These are phyloP conservation scores for Eucalyptus sideroxylon DNA, from an alignment of 345 rosid genomes.

Conservation along the genomic window DNA sequence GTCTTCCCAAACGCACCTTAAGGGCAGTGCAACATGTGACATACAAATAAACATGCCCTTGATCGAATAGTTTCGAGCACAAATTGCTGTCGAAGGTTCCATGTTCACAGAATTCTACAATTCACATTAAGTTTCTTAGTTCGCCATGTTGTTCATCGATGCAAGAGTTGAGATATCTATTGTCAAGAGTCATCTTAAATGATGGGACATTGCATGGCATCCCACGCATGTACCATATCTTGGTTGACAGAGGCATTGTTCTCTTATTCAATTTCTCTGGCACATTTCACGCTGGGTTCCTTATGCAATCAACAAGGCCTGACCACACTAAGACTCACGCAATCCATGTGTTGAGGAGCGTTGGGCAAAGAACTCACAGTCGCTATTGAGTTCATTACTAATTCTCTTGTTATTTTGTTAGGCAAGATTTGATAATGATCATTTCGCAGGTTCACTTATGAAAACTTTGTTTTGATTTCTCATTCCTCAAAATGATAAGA, in stretches of 20 bases:
- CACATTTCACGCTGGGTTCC: not conserved
- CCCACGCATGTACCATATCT: not conserved
- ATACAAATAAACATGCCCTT: rapidly evolving
- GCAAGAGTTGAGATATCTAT: rapidly evolving
- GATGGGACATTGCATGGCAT: not conserved
- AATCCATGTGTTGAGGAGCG: not conserved
- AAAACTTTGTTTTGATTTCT: not conserved
- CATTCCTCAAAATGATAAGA: not conserved
- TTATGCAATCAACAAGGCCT: not conserved
- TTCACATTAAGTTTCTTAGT: not conserved
- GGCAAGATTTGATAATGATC: not conserved
- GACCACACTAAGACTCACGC: not conserved
- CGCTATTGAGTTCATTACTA: not conserved
- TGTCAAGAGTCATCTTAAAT: not conserved
- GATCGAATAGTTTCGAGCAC: rapidly evolving
- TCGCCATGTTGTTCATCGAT: not conserved
- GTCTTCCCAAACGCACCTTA: too few species aligned
- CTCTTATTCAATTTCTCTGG: not conserved
- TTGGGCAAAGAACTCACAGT: not conserved
- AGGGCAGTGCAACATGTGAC: not conserved
- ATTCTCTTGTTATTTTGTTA: not conserved
- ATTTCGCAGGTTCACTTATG: rapidly evolving
- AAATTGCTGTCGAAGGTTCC: rapidly evolving
- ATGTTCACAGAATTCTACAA: not conserved
- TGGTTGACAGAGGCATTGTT: not conserved